phyloP scores from a whole-genome alignment of 78 protist species.

The Dictyostelium intermedium region DNA sequence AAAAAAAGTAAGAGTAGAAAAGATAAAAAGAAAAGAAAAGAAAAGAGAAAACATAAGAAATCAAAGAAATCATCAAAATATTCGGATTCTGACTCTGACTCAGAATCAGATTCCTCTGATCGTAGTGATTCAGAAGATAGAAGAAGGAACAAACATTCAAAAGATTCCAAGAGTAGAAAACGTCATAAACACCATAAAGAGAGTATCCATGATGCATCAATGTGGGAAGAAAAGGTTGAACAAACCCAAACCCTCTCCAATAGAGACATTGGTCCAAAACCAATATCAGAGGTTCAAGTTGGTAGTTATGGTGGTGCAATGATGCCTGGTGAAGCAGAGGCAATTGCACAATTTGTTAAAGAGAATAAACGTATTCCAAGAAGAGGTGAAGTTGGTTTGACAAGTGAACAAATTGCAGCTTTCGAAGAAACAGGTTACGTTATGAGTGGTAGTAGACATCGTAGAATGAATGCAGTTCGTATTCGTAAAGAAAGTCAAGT shows the following conservation, averaged over 20 bases:
- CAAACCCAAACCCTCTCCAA: not conserved
- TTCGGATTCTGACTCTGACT: not conserved
- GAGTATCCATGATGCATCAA: not conserved
- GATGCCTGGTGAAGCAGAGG: conserved; percentile 95
- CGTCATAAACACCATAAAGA: not conserved
- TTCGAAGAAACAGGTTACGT: conserved; percentile 94
- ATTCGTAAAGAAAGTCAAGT: conserved; percentile 95
- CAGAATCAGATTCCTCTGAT: not conserved
- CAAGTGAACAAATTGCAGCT: conserved; percentile 83
- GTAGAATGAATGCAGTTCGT: conserved; percentile 98
- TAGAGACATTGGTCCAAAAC: conserved; percentile 53
- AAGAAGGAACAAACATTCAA: not conserved
- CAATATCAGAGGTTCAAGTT: conserved; percentile 41
- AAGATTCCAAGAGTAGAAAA: not conserved
- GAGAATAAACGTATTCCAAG: conserved; percentile 95
- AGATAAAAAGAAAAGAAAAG: not conserved
- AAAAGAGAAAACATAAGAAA: not conserved
- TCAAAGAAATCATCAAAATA: not conserved
- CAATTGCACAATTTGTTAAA: conserved; percentile 90
- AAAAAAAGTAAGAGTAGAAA: not conserved
- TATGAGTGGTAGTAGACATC: conserved; percentile 95
- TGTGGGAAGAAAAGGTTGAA: conserved; percentile 49
- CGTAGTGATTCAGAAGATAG: not conserved
- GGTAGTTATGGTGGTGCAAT: conserved; percentile 84
- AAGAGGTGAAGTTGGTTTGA: conserved; percentile 96